phyloP scores from a whole-genome alignment of 805 yeast species.

The Blastobotrys attinorum region DNA sequence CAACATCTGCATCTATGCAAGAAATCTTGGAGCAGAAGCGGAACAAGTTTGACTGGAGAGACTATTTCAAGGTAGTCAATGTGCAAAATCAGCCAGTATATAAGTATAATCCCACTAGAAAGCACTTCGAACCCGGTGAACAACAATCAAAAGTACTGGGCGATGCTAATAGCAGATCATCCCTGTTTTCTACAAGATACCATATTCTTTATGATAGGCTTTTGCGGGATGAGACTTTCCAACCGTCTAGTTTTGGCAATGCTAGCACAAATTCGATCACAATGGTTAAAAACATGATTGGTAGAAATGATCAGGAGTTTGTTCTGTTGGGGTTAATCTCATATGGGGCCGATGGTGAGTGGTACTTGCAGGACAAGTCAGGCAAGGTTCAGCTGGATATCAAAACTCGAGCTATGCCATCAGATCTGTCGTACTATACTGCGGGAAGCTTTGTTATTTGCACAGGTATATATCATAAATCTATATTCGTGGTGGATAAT shows the following conservation, averaged over 20 bases:
- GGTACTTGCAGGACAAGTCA: conserved; percentile 72
- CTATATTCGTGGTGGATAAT: conserved; percentile 63
- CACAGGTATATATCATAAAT: conserved; percentile 66
- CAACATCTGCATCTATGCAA: not conserved
- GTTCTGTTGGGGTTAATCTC: conserved; percentile 70
- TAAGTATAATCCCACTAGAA: conserved; percentile 51
- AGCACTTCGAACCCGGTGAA: conserved; percentile 43
- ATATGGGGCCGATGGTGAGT: conserved; percentile 55
- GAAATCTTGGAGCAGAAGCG: not conserved
- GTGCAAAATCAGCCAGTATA: conserved; percentile 59
- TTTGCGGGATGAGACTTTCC: conserved; percentile 68
- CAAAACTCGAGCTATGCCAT: conserved; percentile 47
- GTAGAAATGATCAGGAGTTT: conserved; percentile 72
- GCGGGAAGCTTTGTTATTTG: conserved; percentile 72
- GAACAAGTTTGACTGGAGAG: conserved; percentile 51
- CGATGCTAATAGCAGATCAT: conserved; percentile 16
- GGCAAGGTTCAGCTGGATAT: conserved; percentile 63
- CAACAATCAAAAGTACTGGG: conserved; percentile 17
- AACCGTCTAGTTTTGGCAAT: conserved; percentile 34
- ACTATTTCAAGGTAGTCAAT: conserved; percentile 59
- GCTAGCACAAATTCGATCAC: conserved; percentile 39
- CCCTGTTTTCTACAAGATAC: conserved; percentile 40
- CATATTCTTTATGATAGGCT: conserved; percentile 61
- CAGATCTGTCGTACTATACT: conserved; percentile 54
- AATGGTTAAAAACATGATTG: conserved; percentile 73